Conservation (phyloP, 1,284 basidiomycete genomes). For the Malassezia pachydermatis region DNA sequence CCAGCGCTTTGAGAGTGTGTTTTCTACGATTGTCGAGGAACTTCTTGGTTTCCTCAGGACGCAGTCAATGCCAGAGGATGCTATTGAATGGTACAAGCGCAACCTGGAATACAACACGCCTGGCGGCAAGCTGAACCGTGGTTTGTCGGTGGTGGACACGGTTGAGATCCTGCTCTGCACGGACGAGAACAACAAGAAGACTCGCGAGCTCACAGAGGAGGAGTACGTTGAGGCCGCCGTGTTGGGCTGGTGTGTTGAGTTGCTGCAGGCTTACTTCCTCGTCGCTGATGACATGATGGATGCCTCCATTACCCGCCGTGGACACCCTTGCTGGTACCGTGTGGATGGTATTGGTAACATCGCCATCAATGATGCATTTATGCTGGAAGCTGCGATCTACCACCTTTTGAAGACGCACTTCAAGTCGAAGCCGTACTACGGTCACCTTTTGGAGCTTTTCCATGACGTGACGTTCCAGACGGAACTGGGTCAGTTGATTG, state of each 20-base stretch:
- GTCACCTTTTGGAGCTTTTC: conserved; percentile 81
- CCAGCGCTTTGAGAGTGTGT: conserved; percentile 52
- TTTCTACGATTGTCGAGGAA: conserved; percentile 54
- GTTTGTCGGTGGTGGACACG: conserved; percentile 86
- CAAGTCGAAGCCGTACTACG: conserved; percentile 69
- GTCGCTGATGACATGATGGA: conserved; percentile 99
- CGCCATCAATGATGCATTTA: conserved; percentile 92
- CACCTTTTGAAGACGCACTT: conserved; percentile 80
- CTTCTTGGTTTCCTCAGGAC: conserved; percentile 58
- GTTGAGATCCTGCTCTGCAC: conserved; percentile 63
- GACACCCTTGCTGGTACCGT: conserved; percentile 91
- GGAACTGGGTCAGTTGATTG: conserved; percentile 88
- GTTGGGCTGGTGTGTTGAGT: conserved; percentile 90
- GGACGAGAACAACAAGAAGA: conserved; percentile 56
- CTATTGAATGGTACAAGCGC: conserved; percentile 64
- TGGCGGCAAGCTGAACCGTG: conserved; percentile 91
- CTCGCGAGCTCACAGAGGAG: conserved; percentile 33
- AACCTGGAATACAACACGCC: conserved; percentile 82
- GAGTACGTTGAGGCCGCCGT: conserved; percentile 84
- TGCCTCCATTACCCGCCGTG: conserved; percentile 78
- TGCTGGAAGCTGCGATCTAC: conserved; percentile 93
- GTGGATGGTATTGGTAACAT: conserved; percentile 61
- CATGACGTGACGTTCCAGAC: conserved; percentile 86
- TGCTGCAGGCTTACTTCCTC: conserved; percentile 97
- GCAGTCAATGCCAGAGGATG: conserved; percentile 61